Conservation (phyloP, 2,329 filamentous ascomycete species). For the Ceratocystis ficicola region DNA sequence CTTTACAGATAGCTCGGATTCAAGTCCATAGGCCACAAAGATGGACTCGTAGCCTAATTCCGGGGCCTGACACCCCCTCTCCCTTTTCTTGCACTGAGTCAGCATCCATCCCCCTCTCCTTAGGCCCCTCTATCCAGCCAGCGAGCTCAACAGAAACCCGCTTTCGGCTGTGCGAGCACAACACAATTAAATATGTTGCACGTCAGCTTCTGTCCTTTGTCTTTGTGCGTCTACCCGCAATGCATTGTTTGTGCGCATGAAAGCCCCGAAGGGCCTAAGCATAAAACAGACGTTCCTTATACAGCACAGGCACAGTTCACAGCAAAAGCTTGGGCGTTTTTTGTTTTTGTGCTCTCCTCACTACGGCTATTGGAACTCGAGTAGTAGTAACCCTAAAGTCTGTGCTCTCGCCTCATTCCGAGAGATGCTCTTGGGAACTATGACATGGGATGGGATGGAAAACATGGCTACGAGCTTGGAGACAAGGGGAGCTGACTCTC, state of each 20-base stretch:
- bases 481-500: neutral
- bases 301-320: conserved; percentile 6
- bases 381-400: neutral
- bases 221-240: neutral
- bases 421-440: neutral
- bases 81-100: no score
- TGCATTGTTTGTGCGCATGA: conserved; percentile 7
- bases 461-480: neutral
- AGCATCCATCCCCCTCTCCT: no score
- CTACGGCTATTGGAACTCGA: neutral
- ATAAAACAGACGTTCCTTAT: neutral
- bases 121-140: no score
- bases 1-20: neutral
- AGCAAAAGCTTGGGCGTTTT: neutral
- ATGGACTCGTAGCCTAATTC: no score
- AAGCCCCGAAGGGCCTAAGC: neutral
- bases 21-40: no score
- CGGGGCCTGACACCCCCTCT: no score
- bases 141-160: no score
- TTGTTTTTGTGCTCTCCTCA: conserved; percentile 1
- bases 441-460: neutral
- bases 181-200: neutral
- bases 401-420: conserved; percentile 6
- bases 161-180: neutral
- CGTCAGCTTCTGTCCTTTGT: neutral